Conservation (phyloP, 192 early-diverging fungal species). For the Coemansia sp. region DNA sequence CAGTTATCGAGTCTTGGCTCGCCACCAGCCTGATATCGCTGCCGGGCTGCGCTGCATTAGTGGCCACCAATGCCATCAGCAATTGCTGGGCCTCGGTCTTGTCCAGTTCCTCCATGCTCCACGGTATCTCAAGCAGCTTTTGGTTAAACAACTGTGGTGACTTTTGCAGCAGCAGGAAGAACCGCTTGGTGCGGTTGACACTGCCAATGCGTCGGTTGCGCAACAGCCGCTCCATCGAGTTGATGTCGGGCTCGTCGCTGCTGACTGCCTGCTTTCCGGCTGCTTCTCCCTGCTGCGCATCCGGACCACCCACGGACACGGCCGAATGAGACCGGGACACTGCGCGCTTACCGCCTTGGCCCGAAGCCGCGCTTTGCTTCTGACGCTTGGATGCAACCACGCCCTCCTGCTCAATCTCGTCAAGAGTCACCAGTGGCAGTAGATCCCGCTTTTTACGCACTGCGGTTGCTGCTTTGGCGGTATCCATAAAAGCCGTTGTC, state of each 20-base stretch:
- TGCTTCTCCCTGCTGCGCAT: background rate
- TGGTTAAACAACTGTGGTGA: constrained; percentile 12
- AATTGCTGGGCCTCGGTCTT: constrained; percentile 10
- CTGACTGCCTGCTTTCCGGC: background rate
- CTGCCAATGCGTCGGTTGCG: constrained; percentile 28
- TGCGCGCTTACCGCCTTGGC: background rate
- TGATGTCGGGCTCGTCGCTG: constrained; percentile 8
- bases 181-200: constrained; percentile 20
- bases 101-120: constrained; percentile 13
- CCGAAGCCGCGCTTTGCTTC: background rate
- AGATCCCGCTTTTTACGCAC: constrained; percentile 16
- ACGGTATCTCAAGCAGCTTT: constrained; percentile 17
- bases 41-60: background rate
- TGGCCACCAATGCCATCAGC: constrained; percentile 13
- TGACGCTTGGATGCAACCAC: constrained; percentile 6
- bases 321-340: background rate
- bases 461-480: no score
- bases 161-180: constrained; percentile 19
- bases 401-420: constrained; percentile 6
- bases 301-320: background rate
- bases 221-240: constrained; percentile 23
- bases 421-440: background rate
- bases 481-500: no score
- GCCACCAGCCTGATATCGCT: constrained; percentile 7
- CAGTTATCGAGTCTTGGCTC: background rate